A percentile compares a stretch with the other conserved stretches of the same genome.
phyloP scores from a whole-genome alignment of 345 rosid species.

The Conringia planisiliqua region DNA sequence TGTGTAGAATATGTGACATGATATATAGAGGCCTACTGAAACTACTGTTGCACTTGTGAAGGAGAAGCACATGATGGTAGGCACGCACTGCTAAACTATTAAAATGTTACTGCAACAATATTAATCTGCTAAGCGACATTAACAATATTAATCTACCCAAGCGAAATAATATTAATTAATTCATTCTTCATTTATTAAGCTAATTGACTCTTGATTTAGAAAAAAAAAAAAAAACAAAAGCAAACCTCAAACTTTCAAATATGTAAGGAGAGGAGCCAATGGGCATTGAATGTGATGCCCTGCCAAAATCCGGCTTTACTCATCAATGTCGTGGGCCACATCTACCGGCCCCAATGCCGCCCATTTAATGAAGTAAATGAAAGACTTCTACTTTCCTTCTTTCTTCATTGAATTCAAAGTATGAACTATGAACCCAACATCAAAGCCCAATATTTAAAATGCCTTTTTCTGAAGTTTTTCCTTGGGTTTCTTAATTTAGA shows the following conservation, averaged over 20 bases:
- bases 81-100: not conserved
- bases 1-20: not conserved
- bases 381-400: not conserved
- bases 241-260: constrained; percentile 10
- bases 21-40: not conserved
- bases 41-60: not conserved
- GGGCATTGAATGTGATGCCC: constrained; percentile 11
- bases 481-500: not conserved
- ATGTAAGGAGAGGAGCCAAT: constrained; percentile 2
- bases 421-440: not conserved
- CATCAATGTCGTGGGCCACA: constrained; percentile 6
- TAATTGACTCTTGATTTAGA: no score
- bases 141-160: no score
- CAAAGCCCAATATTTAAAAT: constrained; percentile 8
- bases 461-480: not conserved
- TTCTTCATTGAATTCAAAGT: not conserved
- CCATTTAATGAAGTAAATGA: constrained; percentile 20
- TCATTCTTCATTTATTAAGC: no score
- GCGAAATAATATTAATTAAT: no score
- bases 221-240: not conserved
- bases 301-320: not conserved
- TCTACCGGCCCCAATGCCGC: constrained; percentile 3
- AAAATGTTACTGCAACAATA: not conserved
- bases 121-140: not conserved
- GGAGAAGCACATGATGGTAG: not conserved